Evolutionary conservation across 2,329 filamentous ascomycete species (phyloP), one percentile per base, ranked within the genome.

Genomic region (Colletotrichum nymphaeae): DNA sequence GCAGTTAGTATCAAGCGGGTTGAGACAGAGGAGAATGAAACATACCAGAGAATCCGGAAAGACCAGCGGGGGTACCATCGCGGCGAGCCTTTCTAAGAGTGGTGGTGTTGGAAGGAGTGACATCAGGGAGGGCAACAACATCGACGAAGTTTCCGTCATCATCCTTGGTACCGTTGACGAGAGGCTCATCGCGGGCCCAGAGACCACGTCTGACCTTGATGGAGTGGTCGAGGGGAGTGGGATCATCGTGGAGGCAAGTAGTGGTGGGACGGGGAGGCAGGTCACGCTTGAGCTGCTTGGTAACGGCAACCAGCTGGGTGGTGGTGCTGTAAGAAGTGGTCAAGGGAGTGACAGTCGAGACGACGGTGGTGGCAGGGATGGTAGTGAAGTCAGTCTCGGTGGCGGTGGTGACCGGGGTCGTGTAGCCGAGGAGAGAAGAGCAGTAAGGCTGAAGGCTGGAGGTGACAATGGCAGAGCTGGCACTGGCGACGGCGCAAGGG

Each of bases 401-500:
- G 16, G 42, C 42, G 19, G 42, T 49, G 42, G 19, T n/a, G 19
- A 49, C 42, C 42, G 42, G 42, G 42, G 42, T 49, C 42, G 42
- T 49, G 42, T 49, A 49, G 42, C 42, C 42, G 42, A 49, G 42
- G 19, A 49, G 42, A 49, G 42, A 49, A 55, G 56, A 63, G 62
- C 32, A 72, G 59, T 63, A 35, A 52, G 59, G 59, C 30, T 32
- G 52, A 52, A 56, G 46, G 37, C 28, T 67, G 35, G 65, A 62
- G 24, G 55, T 35, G 46, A 19, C 28, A 52, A 46, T 67, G 55
- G 65, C 42, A 5, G 42, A 49, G 19, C 42, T 49, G 42, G 42
- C 42, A 11, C 42, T 49, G 42, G 42, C 42, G 42, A 49, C 19
- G 42, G 59, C 35, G 37, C 59, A 63, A 2, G 59, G 59, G 11